phyloP scores from a whole-genome alignment of 176 grass and related monocot genomes.

The Olyra latifolia region DNA sequence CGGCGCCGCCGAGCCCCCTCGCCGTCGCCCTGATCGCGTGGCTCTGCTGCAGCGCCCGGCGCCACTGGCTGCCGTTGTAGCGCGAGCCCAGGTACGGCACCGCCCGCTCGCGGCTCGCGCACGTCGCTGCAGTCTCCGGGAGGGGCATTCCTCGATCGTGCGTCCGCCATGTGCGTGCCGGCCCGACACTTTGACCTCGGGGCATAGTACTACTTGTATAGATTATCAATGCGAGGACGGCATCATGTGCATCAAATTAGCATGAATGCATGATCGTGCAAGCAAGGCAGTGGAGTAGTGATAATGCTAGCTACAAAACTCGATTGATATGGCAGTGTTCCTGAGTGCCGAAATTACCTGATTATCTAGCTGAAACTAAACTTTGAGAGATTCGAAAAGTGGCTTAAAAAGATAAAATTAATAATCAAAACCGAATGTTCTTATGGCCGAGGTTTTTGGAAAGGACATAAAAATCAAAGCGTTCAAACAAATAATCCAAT shows the following conservation, averaged over 20 bases:
- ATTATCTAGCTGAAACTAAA: too few relatives aligned
- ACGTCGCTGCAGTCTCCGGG: neutral
- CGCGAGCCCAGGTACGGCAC: neutral
- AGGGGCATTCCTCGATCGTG: neutral
- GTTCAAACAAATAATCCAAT: too few relatives aligned
- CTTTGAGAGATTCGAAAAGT: too few relatives aligned
- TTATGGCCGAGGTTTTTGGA: too few relatives aligned
- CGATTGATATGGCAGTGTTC: neutral
- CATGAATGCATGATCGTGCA: neutral
- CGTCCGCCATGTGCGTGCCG: neutral
- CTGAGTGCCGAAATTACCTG: too few relatives aligned
- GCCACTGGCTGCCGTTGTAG: slow-evolving; percentile 6
- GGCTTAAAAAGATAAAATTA: too few relatives aligned
- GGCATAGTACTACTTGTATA: slow-evolving; percentile 34
- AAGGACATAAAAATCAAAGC: too few relatives aligned
- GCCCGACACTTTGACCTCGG: slow-evolving; percentile 32
- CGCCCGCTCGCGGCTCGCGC: neutral
- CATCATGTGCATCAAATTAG: neutral
- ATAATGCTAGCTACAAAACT: too few relatives aligned
- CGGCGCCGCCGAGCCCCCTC: neutral
- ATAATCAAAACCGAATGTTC: too few relatives aligned
- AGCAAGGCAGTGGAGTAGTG: neutral
- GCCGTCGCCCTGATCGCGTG: slow-evolving; percentile 17
- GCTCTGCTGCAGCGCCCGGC: neutral
- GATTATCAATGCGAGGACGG: neutral